A percentile compares a stretch with the other conserved stretches of the same genome.
These are phyloP conservation scores for Monilinia fructigena DNA, from an alignment of 2,329 filamentous ascomycete genomes.

Conservation along the genomic window DNA sequence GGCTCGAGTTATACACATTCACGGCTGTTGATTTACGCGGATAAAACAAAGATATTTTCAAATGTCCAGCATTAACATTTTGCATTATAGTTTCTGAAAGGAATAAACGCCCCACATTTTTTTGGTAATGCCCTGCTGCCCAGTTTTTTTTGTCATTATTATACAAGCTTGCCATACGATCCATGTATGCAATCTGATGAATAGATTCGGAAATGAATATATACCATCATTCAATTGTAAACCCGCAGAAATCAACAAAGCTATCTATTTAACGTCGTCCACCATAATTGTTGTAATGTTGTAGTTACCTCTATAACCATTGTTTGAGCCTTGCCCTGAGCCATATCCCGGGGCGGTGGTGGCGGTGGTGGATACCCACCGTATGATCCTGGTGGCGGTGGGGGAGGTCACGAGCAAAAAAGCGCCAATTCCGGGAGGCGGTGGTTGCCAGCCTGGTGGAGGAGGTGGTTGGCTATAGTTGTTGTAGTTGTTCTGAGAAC, in stretches of 20 bases:
- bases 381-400: constrained; percentile 44
- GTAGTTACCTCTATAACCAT: constrained; percentile 27
- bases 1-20: background rate
- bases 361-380: constrained; percentile 26
- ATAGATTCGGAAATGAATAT: background rate
- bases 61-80: background rate
- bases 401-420: constrained; percentile 49
- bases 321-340: constrained; percentile 28
- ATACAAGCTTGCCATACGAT: background rate
- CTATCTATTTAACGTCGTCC: constrained; percentile 1
- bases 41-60: background rate
- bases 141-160: background rate
- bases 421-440: constrained; percentile 47
- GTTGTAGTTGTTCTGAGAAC: constrained; percentile 28
- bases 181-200: background rate
- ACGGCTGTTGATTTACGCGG: background rate
- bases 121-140: background rate
- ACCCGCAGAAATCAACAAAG: background rate
- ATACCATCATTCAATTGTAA: background rate
- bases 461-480: constrained; percentile 33
- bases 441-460: constrained; percentile 44
- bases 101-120: background rate
- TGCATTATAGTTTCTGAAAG: background rate
- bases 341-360: constrained; percentile 27
- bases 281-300: constrained; percentile 20